phyloP scores from a whole-genome alignment of 1,284 basidiomycete species.

The Boletus subluridellus region DNA sequence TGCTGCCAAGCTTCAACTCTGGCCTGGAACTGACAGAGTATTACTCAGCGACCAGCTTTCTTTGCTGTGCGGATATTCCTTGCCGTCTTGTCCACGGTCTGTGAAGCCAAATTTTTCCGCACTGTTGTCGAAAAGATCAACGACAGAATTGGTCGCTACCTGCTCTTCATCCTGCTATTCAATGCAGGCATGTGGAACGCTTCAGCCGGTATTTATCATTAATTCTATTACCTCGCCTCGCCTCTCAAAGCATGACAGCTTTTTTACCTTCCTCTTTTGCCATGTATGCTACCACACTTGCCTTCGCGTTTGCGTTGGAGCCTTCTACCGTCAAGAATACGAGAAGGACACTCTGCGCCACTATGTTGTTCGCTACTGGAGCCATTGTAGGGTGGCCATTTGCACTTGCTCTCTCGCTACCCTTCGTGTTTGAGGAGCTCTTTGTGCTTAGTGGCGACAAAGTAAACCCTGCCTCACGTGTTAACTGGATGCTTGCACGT shows the following conservation, averaged over 20 bases:
- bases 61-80: slow-evolving; percentile 84
- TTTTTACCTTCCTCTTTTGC: slow-evolving; percentile 94
- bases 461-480: slow-evolving; percentile 49
- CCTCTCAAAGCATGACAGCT: slow-evolving; percentile 45
- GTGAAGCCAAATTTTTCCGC: slow-evolving; percentile 85
- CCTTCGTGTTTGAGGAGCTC: slow-evolving; percentile 90
- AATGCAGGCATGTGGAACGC: slow-evolving; percentile 95
- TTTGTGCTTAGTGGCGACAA: slow-evolving; percentile 74
- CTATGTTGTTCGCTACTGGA: slow-evolving; percentile 74
- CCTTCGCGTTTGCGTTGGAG: slow-evolving; percentile 72
- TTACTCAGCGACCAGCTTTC: slow-evolving; percentile 71
- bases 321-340: slow-evolving; percentile 59
- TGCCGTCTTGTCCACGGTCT: slow-evolving; percentile 69
- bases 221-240: not conserved
- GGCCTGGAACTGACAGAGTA: slow-evolving; percentile 9
- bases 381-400: slow-evolving; percentile 97
- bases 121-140: slow-evolving; percentile 81
- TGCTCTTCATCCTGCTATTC: slow-evolving; percentile 80
- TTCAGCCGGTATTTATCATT: slow-evolving; percentile 55
- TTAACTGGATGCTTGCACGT: slow-evolving; percentile 60
- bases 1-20: slow-evolving; percentile 1
- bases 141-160: slow-evolving; percentile 86
- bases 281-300: slow-evolving; percentile 87
- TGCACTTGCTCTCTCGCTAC: slow-evolving; percentile 77
- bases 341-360: slow-evolving; percentile 60